A percentile compares a stretch with the other conserved stretches of the same genome.
Evolutionary conservation across 805 yeast species (phyloP).

Genomic region (Soucietia sequanensis): DNA sequence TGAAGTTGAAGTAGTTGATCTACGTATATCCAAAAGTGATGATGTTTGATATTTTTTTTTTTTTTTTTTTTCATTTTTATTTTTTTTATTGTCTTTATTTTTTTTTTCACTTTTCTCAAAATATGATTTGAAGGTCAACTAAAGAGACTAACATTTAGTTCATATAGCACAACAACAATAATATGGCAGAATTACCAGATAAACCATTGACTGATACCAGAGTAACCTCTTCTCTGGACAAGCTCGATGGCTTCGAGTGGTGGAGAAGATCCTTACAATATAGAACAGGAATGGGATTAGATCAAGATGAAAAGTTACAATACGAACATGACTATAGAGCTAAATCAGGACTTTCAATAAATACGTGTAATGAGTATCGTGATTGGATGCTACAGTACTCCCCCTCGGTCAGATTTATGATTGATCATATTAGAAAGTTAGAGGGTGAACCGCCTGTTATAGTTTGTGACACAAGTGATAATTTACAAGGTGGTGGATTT

Average conservation of each 20-base stretch:
- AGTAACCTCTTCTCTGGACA: conserved; percentile 27
- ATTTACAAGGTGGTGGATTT: conserved; percentile 83
- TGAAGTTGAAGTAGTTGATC: no score
- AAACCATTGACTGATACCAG: not conserved
- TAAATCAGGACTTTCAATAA: conserved; percentile 52
- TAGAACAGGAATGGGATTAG: conserved; percentile 65
- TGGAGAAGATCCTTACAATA: conserved; percentile 75
- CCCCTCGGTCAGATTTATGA: conserved; percentile 85
- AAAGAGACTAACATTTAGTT: no score
- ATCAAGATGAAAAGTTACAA: conserved; percentile 47
- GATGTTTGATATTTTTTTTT: not conserved
- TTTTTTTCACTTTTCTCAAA: no score
- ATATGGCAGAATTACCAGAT: no score
- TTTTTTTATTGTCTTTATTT: no score
- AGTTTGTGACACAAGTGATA: conserved; percentile 69
- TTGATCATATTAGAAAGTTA: conserved; percentile 72
- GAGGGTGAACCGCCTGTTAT: conserved; percentile 51
- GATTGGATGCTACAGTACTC: conserved; percentile 79
- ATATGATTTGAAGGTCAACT: no score
- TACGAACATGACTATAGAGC: conserved; percentile 59
- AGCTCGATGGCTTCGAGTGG: conserved; percentile 64
- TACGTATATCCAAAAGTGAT: no score
- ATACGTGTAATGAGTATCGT: conserved; percentile 66
- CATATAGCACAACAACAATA: no score
- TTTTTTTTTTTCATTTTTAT: not conserved